Percentiles rank a stretch among this genome's conserved stretches.
phyloP scores from a whole-genome alignment of 2,329 filamentous ascomycete genomes.

The Neodidymelliopsis sp. region DNA sequence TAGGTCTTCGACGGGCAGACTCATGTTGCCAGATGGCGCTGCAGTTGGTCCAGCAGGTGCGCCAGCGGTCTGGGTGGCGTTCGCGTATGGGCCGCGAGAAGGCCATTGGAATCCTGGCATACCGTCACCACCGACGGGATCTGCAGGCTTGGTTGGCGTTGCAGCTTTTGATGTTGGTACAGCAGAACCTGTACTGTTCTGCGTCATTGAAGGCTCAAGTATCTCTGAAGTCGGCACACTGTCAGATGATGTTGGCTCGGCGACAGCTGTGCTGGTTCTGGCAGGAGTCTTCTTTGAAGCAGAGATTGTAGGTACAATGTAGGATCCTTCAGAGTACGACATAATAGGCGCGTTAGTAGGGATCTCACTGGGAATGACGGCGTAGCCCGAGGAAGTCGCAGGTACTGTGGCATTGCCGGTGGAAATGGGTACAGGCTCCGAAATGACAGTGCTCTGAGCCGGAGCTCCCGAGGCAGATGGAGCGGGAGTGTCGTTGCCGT shows the following conservation, averaged over 20 bases:
- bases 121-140: slow-evolving; percentile 11
- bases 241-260: not conserved
- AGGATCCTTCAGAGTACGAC: slow-evolving; percentile 6
- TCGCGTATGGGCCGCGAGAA: not conserved
- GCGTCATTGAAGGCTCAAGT: slow-evolving; percentile 9
- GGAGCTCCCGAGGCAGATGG: slow-evolving; percentile 23
- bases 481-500: slow-evolving; percentile 21
- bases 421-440: slow-evolving; percentile 18
- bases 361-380: slow-evolving; percentile 11
- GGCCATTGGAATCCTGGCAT: slow-evolving; percentile 38
- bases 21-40: slow-evolving; percentile 2
- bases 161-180: slow-evolving; percentile 12
- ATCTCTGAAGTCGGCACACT: slow-evolving; percentile 7
- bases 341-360: slow-evolving; percentile 8
- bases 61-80: slow-evolving; percentile 14
- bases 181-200: not conserved
- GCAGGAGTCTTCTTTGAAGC: not conserved
- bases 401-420: slow-evolving; percentile 16
- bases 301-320: slow-evolving; percentile 2
- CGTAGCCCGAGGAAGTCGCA: slow-evolving; percentile 12
- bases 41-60: slow-evolving; percentile 9
- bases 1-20: slow-evolving; percentile 1
- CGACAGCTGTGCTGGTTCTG: slow-evolving; percentile 2
- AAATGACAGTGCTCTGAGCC: slow-evolving; percentile 20
- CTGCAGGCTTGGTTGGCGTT: slow-evolving; percentile 12